Percentiles rank a stretch among this genome's conserved stretches.
These are phyloP conservation scores for Yamadazyma triangularis DNA, from an alignment of 1,139 yeast species.

Conservation along the genomic window DNA sequence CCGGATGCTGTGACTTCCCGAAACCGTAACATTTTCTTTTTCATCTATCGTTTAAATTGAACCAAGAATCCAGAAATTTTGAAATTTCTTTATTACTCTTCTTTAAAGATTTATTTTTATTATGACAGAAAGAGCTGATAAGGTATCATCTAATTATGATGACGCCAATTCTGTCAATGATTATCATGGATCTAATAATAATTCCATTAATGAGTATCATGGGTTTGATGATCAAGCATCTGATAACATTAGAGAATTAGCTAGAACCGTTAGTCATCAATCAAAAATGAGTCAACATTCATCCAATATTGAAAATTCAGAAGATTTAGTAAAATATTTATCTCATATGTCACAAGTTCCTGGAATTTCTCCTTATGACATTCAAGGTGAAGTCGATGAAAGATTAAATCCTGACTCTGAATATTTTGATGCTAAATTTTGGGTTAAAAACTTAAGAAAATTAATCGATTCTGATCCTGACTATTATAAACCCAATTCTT, in stretches of 20 bases:
- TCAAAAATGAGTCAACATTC: constrained; percentile 16
- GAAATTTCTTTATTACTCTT: no score
- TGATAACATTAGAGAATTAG: constrained; percentile 25
- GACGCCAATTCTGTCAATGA: constrained; percentile 10
- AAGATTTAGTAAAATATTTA: constrained; percentile 48
- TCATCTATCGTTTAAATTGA: no score
- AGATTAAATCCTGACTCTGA: constrained; percentile 35
- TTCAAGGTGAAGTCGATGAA: constrained; percentile 7
- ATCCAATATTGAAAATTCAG: constrained; percentile 23
- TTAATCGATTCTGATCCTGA: constrained; percentile 52
- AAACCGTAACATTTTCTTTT: no score
- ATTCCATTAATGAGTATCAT: constrained; percentile 24
- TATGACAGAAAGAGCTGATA: no score
- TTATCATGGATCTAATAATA: constrained; percentile 8
- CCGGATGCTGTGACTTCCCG: no score
- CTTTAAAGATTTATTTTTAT: no score
- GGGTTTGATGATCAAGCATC: constrained; percentile 26
- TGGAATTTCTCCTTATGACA: constrained; percentile 36
- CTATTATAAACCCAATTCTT: constrained; percentile 55
- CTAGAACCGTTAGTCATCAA: constrained; percentile 26
- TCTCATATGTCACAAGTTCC: constrained; percentile 52
- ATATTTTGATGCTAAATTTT: constrained; percentile 55
- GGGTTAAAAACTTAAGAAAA: constrained; percentile 68
- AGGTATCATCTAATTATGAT: constrained; percentile 8
- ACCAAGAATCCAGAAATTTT: no score